A percentile compares a stretch with the other conserved stretches of the same genome.
phyloP scores from a whole-genome alignment of 2,329 filamentous ascomycete species.

The Aspergillus texensis region DNA sequence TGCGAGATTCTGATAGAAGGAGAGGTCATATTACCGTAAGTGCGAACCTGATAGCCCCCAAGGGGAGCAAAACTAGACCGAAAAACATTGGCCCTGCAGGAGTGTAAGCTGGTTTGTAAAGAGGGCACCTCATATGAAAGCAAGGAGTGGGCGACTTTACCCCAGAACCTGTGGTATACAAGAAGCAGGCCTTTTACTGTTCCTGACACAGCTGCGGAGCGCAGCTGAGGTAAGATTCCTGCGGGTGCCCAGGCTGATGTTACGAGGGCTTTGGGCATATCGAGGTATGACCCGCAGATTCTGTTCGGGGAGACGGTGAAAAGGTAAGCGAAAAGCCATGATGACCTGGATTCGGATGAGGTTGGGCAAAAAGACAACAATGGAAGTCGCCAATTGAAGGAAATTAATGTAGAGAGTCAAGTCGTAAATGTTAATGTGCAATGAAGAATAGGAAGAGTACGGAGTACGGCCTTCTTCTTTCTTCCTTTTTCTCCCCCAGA shows the following conservation, averaged over 20 bases:
- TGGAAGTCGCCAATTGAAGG: background rate
- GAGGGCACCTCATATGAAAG: background rate
- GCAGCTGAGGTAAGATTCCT: slow-evolving; percentile 32
- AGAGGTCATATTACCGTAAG: slow-evolving; percentile 34
- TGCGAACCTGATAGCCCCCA: slow-evolving; percentile 36
- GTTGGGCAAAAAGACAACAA: background rate
- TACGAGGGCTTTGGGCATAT: slow-evolving; percentile 29
- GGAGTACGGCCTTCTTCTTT: background rate
- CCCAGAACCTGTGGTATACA: slow-evolving; percentile 29
- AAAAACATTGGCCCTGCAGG: slow-evolving; percentile 28
- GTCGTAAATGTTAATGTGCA: background rate
- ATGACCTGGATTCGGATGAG: slow-evolving; percentile 7
- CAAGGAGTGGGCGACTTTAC: slow-evolving; percentile 22
- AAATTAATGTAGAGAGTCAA: background rate
- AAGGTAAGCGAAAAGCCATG: slow-evolving; percentile 45
- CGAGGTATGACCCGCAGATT: slow-evolving; percentile 34
- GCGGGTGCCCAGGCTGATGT: slow-evolving; percentile 20
- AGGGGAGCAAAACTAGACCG: slow-evolving; percentile 25
- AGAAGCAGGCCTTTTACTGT: slow-evolving; percentile 18
- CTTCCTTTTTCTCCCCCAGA: background rate
- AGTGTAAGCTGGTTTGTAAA: slow-evolving; percentile 2
- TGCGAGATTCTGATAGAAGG: background rate
- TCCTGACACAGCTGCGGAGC: slow-evolving; percentile 20
- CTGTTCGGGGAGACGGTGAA: slow-evolving; percentile 38
- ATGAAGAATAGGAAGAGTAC: background rate